Conservation (phyloP, 2,329 filamentous ascomycete genomes). For the Colletotrichum tamarilloi region DNA sequence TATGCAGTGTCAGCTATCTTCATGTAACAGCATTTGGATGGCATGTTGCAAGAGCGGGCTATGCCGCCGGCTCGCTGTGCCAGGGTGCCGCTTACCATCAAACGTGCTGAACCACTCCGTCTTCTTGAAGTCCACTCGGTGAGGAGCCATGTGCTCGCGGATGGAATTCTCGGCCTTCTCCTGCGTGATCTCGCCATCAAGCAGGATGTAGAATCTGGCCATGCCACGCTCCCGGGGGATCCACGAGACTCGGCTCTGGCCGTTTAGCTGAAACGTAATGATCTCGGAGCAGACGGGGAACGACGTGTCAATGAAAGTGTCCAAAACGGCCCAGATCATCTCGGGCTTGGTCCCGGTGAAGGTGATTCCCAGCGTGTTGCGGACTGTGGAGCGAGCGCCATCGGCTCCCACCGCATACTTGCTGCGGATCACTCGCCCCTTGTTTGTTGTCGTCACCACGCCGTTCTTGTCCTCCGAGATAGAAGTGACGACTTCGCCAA, state of each 20-base stretch:
- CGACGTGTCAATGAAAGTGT: conserved; percentile 60
- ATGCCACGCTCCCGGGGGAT: conserved; percentile 60
- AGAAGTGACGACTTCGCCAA: conserved; percentile 49
- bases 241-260: conserved; percentile 59
- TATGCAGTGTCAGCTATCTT: background rate
- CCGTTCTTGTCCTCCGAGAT: conserved; percentile 42
- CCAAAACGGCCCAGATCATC: conserved; percentile 61
- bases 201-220: conserved; percentile 58
- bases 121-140: conserved; percentile 53
- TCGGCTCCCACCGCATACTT: conserved; percentile 64
- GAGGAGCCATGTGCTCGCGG: conserved; percentile 54
- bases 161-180: conserved; percentile 54
- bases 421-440: conserved; percentile 46
- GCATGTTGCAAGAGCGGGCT: background rate
- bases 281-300: conserved; percentile 59
- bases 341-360: conserved; percentile 60
- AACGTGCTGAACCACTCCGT: conserved; percentile 64
- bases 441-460: conserved; percentile 43
- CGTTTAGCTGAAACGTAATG: conserved; percentile 58
- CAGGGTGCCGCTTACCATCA: conserved; percentile 47
- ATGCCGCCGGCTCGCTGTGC: background rate
- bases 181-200: conserved; percentile 57
- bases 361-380: conserved; percentile 49
- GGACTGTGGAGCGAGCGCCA: conserved; percentile 60
- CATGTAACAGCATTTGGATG: background rate